Base-by-base conservation (phyloP, 192 early-diverging fungal genomes). In the Allomyces macrogynus region DNA sequence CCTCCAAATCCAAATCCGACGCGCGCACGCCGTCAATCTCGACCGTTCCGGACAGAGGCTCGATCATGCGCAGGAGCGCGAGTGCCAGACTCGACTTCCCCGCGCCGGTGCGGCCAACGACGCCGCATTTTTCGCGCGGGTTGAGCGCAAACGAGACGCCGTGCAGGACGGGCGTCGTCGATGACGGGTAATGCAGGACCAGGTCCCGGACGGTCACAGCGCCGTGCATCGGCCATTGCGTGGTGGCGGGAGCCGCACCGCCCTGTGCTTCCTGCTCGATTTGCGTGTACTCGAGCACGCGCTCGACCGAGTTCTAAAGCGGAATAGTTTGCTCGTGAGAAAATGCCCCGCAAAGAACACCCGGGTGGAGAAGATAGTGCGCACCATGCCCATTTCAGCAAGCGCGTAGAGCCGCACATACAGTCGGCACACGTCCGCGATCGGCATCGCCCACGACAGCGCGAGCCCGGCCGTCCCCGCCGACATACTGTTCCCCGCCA, bases 21-120 rank as follows among this genome's bases (percentile, higher is more conserved):
- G 92, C 87, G 67, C 91, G 83, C 23, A 91, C 69, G 61, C 77
- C 82, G 67, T 95, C 92, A 49, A 95, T 78, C 0, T 68, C 25
- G 32, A 95, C 86, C 16, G 68, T 60, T n/a, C 90, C 89, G 18
- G 75, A 40, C 3, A 40, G 32, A 2, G 32, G 32, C 7, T 40
- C 49, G 16, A 57, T 14, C 49, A 57, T 57, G 49, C 49, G 49
- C 16, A 57, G 16, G 2, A 57, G 49, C 12, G 49, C 49, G 16
- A 57, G 49, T 0, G 49, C 49, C 49, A 57, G 49, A 14, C 16
- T 20, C 16, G 49, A 57, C 16, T 57, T 57, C 12, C 49, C 49
- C 3, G 49, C 49, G 49, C 49, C 49, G 2, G 49, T 57, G 1
- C 49, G 49, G 12, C 49, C 49, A 57, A 57, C 49, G 16, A 57